Evolutionary conservation across 257 asterid species (phyloP), one percentile per base, ranked within the genome.

Genomic region (Solanum sejunctum): DNA sequence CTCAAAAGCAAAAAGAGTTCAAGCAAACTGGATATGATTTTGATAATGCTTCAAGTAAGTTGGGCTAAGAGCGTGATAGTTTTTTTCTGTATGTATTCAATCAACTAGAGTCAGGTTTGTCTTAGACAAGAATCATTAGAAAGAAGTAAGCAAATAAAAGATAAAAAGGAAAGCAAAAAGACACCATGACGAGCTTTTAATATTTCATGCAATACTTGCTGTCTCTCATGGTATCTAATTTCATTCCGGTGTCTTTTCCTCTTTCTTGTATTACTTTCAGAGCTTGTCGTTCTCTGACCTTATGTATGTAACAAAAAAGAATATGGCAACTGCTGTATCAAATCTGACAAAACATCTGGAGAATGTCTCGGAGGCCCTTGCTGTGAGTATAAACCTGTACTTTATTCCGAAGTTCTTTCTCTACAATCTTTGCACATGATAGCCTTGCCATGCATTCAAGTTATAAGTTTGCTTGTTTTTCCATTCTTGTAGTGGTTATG

Each of bases 281-380:
- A 98, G 99, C 51, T 90, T 94, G 85, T 90, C 94, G 86, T 93
- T 94, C 89, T 93, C 98, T 9, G 98, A 94, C 90, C 89, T 96
- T 87, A 94, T 96, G 98, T 96, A 94, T 85, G 98, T 96, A 52
- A 93, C 98, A 47, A 96, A 93, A 90, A 89, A 85, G n/a, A 92
- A 84, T 89, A 94, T 94, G 98, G 92, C 95, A 82, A 89, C 85
- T 91, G 98, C 99, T 86, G 98, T 94, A 75, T 64, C 96, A 70
- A 96, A 92, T 92, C 88, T 96, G 91, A 94, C 98, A 63, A 92
- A 91, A 84, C 97, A 96, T 90, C 90, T 96, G 89, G 97, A 91
- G 84, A 89, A 91, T 86, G 99, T 96, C 61, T 89, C 97, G 0
- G 98, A 93, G 51, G 96, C 97, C 85, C 94, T 96, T 88, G 96